Conservation (phyloP, 1,284 basidiomycete genomes). For the Butyriboletus pseudospeciosus region DNA sequence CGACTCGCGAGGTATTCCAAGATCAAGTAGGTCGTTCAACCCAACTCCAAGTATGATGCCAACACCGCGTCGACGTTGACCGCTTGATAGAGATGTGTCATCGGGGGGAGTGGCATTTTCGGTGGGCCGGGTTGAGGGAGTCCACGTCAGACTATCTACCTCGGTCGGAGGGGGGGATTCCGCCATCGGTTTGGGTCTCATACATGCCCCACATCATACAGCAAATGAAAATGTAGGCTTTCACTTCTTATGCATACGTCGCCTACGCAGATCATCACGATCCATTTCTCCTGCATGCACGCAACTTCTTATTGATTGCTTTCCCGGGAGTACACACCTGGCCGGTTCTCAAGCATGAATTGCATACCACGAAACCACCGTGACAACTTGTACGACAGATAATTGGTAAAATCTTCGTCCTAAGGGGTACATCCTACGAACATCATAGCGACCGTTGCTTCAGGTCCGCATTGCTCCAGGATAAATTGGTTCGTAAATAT, state of each 20-base stretch:
- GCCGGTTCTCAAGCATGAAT: no score
- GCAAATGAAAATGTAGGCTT: slow-evolving; percentile 22
- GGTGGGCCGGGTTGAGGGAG: slow-evolving; percentile 1
- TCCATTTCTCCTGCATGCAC: not conserved
- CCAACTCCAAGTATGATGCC: slow-evolving; percentile 97
- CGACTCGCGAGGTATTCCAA: slow-evolving; percentile 95
- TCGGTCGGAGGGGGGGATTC: not conserved
- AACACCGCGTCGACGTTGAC: slow-evolving; percentile 85
- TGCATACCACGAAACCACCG: no score
- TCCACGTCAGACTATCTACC: not conserved
- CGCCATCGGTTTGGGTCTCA: not conserved
- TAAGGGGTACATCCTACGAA: no score
- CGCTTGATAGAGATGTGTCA: slow-evolving; percentile 45
- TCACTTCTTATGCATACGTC: slow-evolving; percentile 15
- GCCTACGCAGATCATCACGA: slow-evolving; percentile 11
- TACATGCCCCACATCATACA: slow-evolving; percentile 8
- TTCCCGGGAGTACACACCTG: no score
- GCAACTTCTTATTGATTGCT: not conserved
- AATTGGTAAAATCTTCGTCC: no score
- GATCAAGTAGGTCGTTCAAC: slow-evolving; percentile 95
- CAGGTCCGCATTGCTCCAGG: no score
- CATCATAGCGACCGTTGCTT: no score
- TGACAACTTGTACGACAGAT: no score
- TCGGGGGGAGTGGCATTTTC: not conserved
- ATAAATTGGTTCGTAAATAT: no score